These are phyloP conservation scores for Chiua virens DNA, from an alignment of 768 basidiomycete genomes.

Conservation along the genomic window DNA sequence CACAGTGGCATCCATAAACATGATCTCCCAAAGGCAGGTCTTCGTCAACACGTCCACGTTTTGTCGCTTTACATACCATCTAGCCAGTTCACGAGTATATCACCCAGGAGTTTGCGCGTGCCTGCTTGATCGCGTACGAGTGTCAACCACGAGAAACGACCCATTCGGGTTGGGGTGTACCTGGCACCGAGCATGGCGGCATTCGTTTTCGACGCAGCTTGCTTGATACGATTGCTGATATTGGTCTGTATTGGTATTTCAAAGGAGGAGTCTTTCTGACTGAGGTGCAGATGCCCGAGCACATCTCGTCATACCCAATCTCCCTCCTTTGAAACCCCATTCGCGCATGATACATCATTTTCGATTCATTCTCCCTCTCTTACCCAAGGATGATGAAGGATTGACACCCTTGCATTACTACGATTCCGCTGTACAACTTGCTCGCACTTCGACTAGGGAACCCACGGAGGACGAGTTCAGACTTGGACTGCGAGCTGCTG, in stretches of 20 bases:
- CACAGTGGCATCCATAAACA: slow-evolving; percentile 49
- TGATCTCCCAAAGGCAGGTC: slow-evolving; percentile 60
- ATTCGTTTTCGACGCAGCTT: slow-evolving; percentile 65
- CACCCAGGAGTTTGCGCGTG: slow-evolving; percentile 72
- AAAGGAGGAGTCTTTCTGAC: slow-evolving; percentile 4
- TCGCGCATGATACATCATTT: slow-evolving; percentile 79
- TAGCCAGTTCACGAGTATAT: slow-evolving; percentile 69
- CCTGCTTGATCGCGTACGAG: slow-evolving; percentile 69
- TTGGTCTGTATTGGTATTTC: slow-evolving; percentile 49
- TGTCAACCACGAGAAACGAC: slow-evolving; percentile 64
- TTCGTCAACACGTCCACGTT: not conserved
- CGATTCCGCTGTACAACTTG: slow-evolving; percentile 74
- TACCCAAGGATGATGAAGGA: slow-evolving; percentile 60
- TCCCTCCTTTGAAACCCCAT: slow-evolving; percentile 69
- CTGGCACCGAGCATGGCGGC: slow-evolving; percentile 61
- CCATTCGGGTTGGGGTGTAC: slow-evolving; percentile 77
- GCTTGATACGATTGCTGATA: slow-evolving; percentile 67
- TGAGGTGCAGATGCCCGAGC: slow-evolving; percentile 57
- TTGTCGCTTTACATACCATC: not conserved
- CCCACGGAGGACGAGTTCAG: slow-evolving; percentile 68
- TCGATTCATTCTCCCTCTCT: slow-evolving; percentile 67
- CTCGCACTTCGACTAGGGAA: slow-evolving; percentile 57
- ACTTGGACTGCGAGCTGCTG: slow-evolving; percentile 59
- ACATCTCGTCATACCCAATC: slow-evolving; percentile 69
- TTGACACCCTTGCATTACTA: slow-evolving; percentile 72